Evolutionary conservation across 2,329 filamentous ascomycete genomes (phyloP), one percentile per base, ranked within the genome.

Genomic region (Phialocephala subalpina): DNA sequence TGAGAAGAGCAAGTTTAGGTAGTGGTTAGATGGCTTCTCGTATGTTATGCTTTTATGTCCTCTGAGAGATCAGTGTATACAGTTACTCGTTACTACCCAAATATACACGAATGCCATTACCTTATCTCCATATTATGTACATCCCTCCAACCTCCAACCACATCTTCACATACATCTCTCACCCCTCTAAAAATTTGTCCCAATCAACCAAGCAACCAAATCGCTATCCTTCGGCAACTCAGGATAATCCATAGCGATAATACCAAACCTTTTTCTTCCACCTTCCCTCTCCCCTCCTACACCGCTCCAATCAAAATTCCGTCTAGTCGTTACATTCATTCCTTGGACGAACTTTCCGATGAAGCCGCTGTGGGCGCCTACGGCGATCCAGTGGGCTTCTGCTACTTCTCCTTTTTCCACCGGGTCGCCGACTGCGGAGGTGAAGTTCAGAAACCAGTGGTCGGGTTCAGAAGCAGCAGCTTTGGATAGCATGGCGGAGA

Each of bases 361-460:
- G 58, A 81, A 78, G 42, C 73, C 72, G 68, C 76, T 80, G 69
- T 79, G 81, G 0, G 78, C 81, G 7, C 82, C 82, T 1, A 82
- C 75, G 0, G 82, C 81, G 45, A 83, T 78, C 73, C 80, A 81
- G 68, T 82, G 78, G 79, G 67, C 81, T 76, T 79, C 76, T 6
- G 78, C 78, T 1, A 80, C 67, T 72, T 79, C 78, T 52, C 78
- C 78, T 65, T 77, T 77, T 68, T 77, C 70, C 1, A 64, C 65
- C 18, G 71, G 63, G 72, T 73, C 77, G 16, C 78, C 81, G 8
- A 80, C 82, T 3, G 80, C 80, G 20, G 78, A 80, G 67, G 77
- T 79, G 67, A 83, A 83, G 68, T 81, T 81, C 60, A 82, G 71
- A 58, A 77, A 81, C 80, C 80, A 81, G 7, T 71, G 62, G 1